A percentile compares a stretch with the other conserved stretches of the same genome.
Evolutionary conservation across 768 basidiomycete genomes (phyloP).

Genomic region (Cyclocybe cylindracea): DNA sequence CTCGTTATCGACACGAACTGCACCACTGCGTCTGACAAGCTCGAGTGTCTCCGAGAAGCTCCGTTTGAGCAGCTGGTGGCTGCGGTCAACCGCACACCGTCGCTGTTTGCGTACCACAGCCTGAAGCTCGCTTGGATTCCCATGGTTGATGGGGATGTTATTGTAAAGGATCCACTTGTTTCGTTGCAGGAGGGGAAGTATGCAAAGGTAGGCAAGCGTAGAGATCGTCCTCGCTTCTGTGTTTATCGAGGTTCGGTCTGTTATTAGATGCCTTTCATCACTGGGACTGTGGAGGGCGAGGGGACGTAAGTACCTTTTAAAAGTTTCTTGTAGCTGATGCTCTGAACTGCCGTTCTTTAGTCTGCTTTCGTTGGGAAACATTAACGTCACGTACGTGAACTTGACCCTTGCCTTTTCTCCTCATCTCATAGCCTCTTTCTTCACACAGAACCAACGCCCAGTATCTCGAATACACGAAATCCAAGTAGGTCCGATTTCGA

Average conservation of each 20-base stretch:
- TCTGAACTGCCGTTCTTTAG: slow-evolving; percentile 1
- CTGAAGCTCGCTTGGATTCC: slow-evolving; percentile 33
- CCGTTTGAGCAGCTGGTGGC: slow-evolving; percentile 27
- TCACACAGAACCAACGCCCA: slow-evolving; percentile 17
- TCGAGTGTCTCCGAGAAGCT: slow-evolving; percentile 33
- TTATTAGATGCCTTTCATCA: slow-evolving; percentile 23
- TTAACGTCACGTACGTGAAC: slow-evolving; percentile 23
- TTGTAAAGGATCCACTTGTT: slow-evolving; percentile 23
- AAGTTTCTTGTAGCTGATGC: neutral
- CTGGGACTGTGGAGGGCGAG: slow-evolving; percentile 41
- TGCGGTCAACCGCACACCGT: slow-evolving; percentile 33
- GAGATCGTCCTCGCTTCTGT: neutral
- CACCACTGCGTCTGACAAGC: slow-evolving; percentile 19
- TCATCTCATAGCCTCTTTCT: neutral
- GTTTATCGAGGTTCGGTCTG: neutral
- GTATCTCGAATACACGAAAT: slow-evolving; percentile 13
- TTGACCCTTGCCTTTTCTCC: neutral
- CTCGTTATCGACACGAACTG: slow-evolving; percentile 32
- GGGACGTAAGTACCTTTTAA: slow-evolving; percentile 32
- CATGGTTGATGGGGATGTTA: slow-evolving; percentile 36
- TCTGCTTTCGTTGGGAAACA: slow-evolving; percentile 13
- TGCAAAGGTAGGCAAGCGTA: slow-evolving; percentile 21
- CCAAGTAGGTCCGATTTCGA: slow-evolving; percentile 8
- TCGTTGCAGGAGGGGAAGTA: slow-evolving; percentile 30
- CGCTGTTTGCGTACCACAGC: slow-evolving; percentile 27